Base-by-base conservation (phyloP, 2,329 filamentous ascomycete genomes). In the Cryoendolithus antarcticus region DNA sequence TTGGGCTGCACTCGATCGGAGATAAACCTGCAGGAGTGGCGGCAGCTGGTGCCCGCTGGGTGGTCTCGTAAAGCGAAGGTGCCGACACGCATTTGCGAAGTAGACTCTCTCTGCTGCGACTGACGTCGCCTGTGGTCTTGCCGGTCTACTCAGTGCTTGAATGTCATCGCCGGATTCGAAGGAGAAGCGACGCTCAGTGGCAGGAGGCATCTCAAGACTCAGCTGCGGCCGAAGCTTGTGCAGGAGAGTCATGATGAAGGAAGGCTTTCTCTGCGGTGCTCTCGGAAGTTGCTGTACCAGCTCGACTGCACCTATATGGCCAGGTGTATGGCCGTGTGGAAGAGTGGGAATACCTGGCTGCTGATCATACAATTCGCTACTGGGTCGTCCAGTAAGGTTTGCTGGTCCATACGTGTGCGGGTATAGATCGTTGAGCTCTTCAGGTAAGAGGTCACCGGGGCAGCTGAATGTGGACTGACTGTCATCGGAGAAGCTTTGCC, bases 161-260 rank as follows among this genome's bases (percentile, higher is more conserved):
- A 51, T 37, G 41, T 67, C 63, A 35, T 66, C 62, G 31, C 62
- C 64, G 10, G 58, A 53, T 31, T 64, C 62, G 37, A 67, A 66
- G 0, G 64, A 67, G 45, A 66, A 67, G 31, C 61, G 56, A 28
- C 60, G 54, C 10, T 28, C 21, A 2, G 30, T 29, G 3, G 42
- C 40, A 6, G 40, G 37, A 8, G 39, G 19, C 19, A 37, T 39
- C 9, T 54, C 52, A 9, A 48, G 35, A 34, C 35, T 45, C 9
- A 48, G 37, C 34, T 52, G 51, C n/a, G 54, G 49, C 39, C 38
- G 50, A 4, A 55, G 30, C 40, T 45, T 51, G 19, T 55, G 48
- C 30, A 57, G 48, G 43, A 58, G 48, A 6, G 51, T 44, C 36
- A 48, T 53, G n/a, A 57, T 42, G n/a, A 43, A 43, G 8, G 44